Conservation (phyloP, 441 rosid species). For the Bocquillonia castaneifolia region DNA sequence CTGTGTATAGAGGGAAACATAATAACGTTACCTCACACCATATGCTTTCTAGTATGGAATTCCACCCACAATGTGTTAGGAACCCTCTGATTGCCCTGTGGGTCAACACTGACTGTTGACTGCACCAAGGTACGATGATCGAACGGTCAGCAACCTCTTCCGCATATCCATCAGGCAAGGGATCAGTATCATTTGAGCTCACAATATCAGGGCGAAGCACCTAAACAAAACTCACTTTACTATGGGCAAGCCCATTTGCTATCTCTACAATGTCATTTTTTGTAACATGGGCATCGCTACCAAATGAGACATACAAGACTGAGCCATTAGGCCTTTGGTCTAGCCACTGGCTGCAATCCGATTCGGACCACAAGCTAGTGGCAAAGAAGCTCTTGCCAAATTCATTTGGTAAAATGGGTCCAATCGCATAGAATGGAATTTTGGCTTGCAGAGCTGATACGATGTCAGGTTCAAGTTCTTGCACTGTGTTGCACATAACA, state of each 20-base stretch:
- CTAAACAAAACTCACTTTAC: conserved; percentile 51
- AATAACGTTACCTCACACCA: conserved; percentile 52
- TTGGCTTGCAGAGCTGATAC: conserved; percentile 41
- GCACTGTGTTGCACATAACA: conserved; percentile 46
- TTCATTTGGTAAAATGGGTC: conserved; percentile 45
- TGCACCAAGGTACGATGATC: conserved; percentile 55
- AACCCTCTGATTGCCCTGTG: conserved; percentile 59
- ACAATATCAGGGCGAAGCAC: conserved; percentile 44
- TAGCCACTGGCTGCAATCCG: conserved; percentile 64
- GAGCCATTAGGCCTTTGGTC: conserved; percentile 38
- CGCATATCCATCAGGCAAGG: conserved; percentile 37
- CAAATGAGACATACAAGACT: conserved; percentile 61
- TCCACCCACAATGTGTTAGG: conserved; percentile 70
- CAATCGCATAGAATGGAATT: conserved; percentile 47
- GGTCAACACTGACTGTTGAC: conserved; percentile 38
- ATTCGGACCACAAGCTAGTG: conserved; percentile 64
- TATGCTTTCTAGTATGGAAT: conserved; percentile 43
- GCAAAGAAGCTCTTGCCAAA: conserved; percentile 35
- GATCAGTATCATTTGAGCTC: conserved; percentile 41
- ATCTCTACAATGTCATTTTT: conserved; percentile 48
- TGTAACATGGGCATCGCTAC: conserved; percentile 60
- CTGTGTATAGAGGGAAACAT: conserved; percentile 54
- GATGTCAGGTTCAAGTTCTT: conserved; percentile 47
- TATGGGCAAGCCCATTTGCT: conserved; percentile 50
- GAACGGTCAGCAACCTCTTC: conserved; percentile 36